Evolutionary conservation across 179 eudicot genomes (phyloP).

Genomic region (Actinidia chinensis): DNA sequence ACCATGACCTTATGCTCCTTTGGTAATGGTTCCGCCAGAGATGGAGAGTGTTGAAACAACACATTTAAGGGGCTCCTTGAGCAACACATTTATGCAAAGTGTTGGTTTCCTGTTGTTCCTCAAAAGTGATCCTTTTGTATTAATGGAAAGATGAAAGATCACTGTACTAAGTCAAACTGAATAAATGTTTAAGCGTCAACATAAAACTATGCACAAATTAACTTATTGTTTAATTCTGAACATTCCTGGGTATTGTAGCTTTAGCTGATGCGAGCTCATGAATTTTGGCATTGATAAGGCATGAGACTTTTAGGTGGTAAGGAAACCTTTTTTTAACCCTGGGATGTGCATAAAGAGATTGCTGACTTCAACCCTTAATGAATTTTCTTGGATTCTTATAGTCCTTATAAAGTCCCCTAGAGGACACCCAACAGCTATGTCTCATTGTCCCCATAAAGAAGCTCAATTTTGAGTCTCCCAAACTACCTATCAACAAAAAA

Average conservation of each 20-base stretch:
- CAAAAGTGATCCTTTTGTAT: no score
- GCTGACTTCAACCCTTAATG: neutral
- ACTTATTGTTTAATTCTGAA: neutral
- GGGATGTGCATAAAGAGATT: neutral
- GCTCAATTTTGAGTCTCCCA: neutral
- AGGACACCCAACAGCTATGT: neutral
- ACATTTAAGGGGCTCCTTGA: no score
- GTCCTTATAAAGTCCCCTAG: neutral
- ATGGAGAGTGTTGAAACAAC: no score
- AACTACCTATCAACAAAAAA: neutral
- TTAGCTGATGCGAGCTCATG: neutral
- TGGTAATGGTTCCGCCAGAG: no score
- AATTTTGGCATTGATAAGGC: constrained; percentile 11
- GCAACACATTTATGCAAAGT: no score
- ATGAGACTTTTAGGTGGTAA: neutral
- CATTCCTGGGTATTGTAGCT: constrained; percentile 3
- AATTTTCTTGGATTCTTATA: neutral
- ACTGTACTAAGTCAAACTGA: neutral
- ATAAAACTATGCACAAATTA: neutral
- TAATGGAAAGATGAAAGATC: neutral
- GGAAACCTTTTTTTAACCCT: neutral
- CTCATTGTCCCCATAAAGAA: neutral
- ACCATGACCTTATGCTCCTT: no score
- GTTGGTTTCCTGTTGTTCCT: no score
- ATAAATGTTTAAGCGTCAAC: neutral